Evolutionary conservation across 305 asterid species (phyloP).

Genomic region (Solanum aculeatissimum): DNA sequence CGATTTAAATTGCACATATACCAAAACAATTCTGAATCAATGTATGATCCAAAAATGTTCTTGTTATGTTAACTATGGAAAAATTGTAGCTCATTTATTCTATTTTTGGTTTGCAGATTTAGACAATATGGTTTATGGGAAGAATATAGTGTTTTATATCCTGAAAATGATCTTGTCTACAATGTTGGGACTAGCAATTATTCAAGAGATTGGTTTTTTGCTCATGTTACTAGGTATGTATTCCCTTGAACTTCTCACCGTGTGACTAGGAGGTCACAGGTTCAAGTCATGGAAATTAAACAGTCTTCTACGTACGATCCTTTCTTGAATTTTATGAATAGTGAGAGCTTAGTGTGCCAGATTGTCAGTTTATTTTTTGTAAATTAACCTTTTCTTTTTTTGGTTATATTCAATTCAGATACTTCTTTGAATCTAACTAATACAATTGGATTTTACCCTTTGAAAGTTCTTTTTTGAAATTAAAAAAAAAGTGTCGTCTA

Average conservation of each 20-base stretch:
- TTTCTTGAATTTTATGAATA: neutral
- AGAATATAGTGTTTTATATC: constrained; percentile 30
- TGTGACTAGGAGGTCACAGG: neutral
- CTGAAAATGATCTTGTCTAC: constrained; percentile 26
- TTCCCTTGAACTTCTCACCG: neutral
- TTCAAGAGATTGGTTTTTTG: constrained; percentile 38
- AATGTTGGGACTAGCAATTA: constrained; percentile 28
- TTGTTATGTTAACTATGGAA: neutral
- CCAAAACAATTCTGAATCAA: constrained; percentile 4
- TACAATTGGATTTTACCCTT: too few species aligned
- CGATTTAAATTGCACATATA: constrained; percentile 16
- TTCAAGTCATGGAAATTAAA: too few species aligned
- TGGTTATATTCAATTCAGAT: too few species aligned
- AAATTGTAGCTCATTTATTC: neutral
- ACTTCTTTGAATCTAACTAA: neutral
- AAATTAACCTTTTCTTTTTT: neutral
- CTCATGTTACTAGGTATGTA: constrained; percentile 43
- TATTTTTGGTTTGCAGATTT: constrained; percentile 19
- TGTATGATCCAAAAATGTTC: neutral
- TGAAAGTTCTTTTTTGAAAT: too few species aligned
- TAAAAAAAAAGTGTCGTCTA: too few species aligned
- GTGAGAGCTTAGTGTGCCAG: neutral
- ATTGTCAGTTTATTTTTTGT: neutral
- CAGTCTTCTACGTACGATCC: neutral
- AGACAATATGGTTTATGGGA: constrained; percentile 50